phyloP scores from a whole-genome alignment of 2,329 filamentous ascomycete genomes.

The Trichoderma sp. region DNA sequence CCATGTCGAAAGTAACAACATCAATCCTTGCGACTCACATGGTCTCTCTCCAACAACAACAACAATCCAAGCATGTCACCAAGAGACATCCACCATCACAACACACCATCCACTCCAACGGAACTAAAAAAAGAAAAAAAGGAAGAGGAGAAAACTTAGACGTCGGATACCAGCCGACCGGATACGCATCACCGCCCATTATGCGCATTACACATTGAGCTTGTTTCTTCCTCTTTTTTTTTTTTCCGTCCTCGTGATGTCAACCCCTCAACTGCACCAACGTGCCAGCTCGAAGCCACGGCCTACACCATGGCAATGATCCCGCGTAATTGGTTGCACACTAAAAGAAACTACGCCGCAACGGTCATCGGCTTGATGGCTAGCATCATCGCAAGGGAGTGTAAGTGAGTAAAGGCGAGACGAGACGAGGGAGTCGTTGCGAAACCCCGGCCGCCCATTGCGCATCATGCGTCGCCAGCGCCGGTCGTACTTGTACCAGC shows the following conservation, averaged over 20 bases:
- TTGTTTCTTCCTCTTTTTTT: constrained; percentile 1
- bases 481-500: neutral
- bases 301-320: neutral
- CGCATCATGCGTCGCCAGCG: constrained; percentile 7
- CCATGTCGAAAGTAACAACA: neutral
- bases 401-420: neutral
- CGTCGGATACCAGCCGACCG: neutral
- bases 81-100: neutral
- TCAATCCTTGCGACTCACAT: constrained; percentile 1
- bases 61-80: constrained; percentile 1
- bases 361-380: neutral
- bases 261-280: constrained; percentile 8
- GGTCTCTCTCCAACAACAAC: neutral
- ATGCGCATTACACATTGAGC: neutral
- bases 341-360: neutral
- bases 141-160: neutral
- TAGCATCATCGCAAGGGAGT: neutral
- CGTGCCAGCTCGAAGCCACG: constrained; percentile 12
- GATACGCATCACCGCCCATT: neutral
- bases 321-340: constrained; percentile 3
- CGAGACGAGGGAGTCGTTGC: neutral
- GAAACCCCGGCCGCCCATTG: neutral
- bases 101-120: neutral
- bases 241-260: constrained; percentile 17
- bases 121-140: neutral